phyloP scores from a whole-genome alignment of 371 early-diverging fungal species.

The Mortierella sp. region DNA sequence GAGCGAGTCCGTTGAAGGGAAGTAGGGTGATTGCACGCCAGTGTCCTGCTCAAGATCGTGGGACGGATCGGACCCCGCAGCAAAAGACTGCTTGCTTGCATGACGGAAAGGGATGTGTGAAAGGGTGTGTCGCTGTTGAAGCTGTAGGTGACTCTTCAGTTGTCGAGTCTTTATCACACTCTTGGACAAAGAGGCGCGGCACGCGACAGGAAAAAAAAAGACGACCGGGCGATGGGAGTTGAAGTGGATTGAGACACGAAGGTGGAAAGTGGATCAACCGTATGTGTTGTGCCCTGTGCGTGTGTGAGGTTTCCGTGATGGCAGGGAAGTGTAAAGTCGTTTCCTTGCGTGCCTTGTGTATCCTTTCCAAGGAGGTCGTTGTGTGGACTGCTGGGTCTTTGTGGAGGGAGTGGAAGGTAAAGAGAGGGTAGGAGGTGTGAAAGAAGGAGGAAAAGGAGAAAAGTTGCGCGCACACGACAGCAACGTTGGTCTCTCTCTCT shows the following conservation, averaged over 20 bases:
- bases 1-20: constrained; percentile 27
- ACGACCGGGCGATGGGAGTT: background rate
- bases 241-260: background rate
- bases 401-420: background rate
- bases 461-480: background rate
- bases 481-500: background rate
- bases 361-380: background rate
- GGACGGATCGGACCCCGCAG: constrained; percentile 37
- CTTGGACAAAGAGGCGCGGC: background rate
- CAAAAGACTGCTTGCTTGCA: constrained; percentile 47
- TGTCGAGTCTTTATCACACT: background rate
- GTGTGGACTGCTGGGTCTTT: background rate
- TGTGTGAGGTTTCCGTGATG: background rate
- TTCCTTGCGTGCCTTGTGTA: background rate
- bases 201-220: background rate
- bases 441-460: background rate
- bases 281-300: background rate
- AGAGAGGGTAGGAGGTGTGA: background rate
- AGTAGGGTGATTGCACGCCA: constrained; percentile 14
- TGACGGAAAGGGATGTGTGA: constrained; percentile 1
- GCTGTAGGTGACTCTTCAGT: background rate
- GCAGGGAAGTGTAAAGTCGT: background rate
- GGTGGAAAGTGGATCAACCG: background rate
- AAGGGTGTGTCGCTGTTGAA: background rate
- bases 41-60: constrained; percentile 25